A percentile compares a stretch with the other conserved stretches of the same genome.
These are phyloP conservation scores for Agrostemma githago DNA, from an alignment of 148 eudicot species.

Conservation along the genomic window DNA sequence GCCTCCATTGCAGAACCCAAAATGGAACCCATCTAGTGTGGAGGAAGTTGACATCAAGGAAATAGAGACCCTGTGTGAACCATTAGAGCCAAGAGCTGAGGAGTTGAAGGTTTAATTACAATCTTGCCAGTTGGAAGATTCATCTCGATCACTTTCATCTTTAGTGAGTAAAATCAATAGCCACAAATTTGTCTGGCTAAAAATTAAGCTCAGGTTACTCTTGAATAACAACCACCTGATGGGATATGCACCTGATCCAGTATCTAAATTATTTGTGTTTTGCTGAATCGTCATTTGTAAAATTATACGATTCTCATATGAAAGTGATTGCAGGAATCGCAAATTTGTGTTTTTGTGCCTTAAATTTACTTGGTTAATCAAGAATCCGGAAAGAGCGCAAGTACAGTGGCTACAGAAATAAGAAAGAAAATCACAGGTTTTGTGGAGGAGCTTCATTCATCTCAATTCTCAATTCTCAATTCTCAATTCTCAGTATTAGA, in stretches of 20 bases:
- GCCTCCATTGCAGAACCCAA: constrained; percentile 62
- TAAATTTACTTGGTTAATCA: background rate
- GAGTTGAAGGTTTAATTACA: constrained; percentile 51
- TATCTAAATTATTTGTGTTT: background rate
- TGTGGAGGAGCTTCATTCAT: background rate
- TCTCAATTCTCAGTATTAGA: background rate
- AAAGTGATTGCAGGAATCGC: background rate
- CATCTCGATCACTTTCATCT: background rate
- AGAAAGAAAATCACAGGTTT: constrained; percentile 1
- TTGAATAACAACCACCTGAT: background rate
- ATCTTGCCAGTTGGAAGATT: background rate
- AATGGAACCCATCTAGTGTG: constrained; percentile 70
- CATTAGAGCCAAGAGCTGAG: constrained; percentile 39
- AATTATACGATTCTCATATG: background rate
- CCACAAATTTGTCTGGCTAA: background rate
- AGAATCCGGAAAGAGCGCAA: constrained; percentile 5
- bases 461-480: background rate
- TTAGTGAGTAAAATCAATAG: background rate
- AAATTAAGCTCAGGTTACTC: too few species aligned
- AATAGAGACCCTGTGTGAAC: constrained; percentile 64
- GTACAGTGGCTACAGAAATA: background rate
- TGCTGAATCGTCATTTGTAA: background rate
- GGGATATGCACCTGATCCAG: background rate
- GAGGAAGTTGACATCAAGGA: constrained; percentile 59
- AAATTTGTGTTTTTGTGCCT: too few species aligned